A percentile compares a stretch with the other conserved stretches of the same genome.
Evolutionary conservation across 352 stramenopile genomes (phyloP).

Genomic region (Sclerospora graminicola): DNA sequence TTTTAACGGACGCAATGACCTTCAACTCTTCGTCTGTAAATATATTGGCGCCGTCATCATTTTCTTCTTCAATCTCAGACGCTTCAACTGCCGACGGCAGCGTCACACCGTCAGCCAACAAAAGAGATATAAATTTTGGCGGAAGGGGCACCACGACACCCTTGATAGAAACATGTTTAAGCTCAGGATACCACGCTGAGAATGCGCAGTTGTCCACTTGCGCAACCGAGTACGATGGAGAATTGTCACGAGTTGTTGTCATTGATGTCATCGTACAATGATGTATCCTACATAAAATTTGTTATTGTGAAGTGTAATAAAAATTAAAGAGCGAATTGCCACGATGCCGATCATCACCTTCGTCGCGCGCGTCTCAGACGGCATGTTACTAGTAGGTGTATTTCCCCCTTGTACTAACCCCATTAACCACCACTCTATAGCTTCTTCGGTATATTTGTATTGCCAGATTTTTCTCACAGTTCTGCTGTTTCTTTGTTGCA

Average conservation of each 20-base stretch:
- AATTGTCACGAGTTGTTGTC: constrained; percentile 1
- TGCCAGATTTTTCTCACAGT: too few species aligned
- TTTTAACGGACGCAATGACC: constrained; percentile 30
- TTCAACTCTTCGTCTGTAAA: constrained; percentile 14
- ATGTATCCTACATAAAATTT: neutral
- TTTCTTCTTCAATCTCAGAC: constrained; percentile 13
- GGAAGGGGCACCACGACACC: constrained; percentile 43
- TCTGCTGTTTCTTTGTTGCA: constrained; percentile 13
- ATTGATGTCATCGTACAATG: constrained; percentile 1
- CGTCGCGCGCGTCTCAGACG: constrained; percentile 89
- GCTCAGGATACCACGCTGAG: constrained; percentile 48
- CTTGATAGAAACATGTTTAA: constrained; percentile 57
- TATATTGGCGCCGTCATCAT: constrained; percentile 8
- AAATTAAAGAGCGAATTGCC: constrained; percentile 1
- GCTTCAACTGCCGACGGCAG: constrained; percentile 22
- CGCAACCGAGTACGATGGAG: constrained; percentile 39
- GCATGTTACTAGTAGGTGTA: constrained; percentile 81
- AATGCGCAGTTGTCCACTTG: constrained; percentile 82
- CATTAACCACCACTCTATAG: neutral
- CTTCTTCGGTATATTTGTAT: neutral
- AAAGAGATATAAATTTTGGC: constrained; percentile 37
- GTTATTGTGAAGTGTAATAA: too few species aligned
- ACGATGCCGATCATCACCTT: constrained; percentile 93
- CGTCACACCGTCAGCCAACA: constrained; percentile 62
- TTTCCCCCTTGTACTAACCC: neutral